These are phyloP conservation scores for Neoarthrinium moseri DNA, from an alignment of 2,329 filamentous ascomycete genomes.

Conservation along the genomic window DNA sequence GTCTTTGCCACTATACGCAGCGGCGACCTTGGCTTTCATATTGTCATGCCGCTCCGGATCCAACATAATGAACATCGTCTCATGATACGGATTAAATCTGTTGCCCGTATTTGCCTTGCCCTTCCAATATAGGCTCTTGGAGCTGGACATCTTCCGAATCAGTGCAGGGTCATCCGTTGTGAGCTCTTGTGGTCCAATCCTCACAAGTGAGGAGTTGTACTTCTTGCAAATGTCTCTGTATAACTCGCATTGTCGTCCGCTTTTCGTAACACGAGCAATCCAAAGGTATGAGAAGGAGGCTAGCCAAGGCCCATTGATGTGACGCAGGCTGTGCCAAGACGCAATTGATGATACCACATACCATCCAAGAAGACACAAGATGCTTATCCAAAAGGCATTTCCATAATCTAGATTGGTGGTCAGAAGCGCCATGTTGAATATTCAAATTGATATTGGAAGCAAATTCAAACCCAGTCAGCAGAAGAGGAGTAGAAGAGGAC, in stretches of 20 bases:
- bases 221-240: conserved; percentile 6
- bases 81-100: conserved; percentile 16
- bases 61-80: conserved; percentile 13
- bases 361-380: too few relatives aligned
- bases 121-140: conserved; percentile 16
- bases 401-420: too few relatives aligned
- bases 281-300: not conserved
- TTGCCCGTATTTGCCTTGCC: conserved; percentile 16
- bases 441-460: too few relatives aligned
- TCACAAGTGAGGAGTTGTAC: conserved; percentile 14
- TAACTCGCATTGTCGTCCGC: not conserved
- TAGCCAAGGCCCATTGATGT: not conserved
- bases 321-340: too few relatives aligned
- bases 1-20: conserved; percentile 21
- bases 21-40: conserved; percentile 17
- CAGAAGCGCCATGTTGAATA: too few relatives aligned
- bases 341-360: too few relatives aligned
- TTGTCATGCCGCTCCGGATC: conserved; percentile 17
- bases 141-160: conserved; percentile 15
- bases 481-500: too few relatives aligned
- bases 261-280: not conserved
- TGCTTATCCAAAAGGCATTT: too few relatives aligned
- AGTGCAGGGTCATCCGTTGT: conserved; percentile 19
- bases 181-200: conserved; percentile 23
- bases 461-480: too few relatives aligned